These are phyloP conservation scores for Forsythia suspensa DNA, from an alignment of 257 asterid genomes.

Conservation along the genomic window DNA sequence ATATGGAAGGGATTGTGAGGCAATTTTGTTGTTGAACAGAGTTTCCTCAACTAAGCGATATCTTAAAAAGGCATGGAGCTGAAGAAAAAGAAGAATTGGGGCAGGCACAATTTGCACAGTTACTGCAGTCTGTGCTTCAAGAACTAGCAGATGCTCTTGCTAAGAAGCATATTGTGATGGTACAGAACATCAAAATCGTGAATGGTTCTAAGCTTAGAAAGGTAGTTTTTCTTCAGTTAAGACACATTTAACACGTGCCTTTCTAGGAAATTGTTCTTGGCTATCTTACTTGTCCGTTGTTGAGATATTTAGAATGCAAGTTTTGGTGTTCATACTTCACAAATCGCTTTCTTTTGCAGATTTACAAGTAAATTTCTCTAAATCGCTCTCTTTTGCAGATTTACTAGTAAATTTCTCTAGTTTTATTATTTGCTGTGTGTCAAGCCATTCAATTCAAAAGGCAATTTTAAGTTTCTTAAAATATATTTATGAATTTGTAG, in stretches of 20 bases:
- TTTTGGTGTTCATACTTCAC: neutral
- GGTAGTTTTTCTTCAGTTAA: constrained; percentile 34
- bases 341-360: neutral
- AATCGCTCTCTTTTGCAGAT: neutral
- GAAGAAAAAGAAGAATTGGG: constrained; percentile 56
- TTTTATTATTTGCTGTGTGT: no score
- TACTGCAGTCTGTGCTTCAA: constrained; percentile 57
- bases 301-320: neutral
- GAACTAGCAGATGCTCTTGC: constrained; percentile 58
- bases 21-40: constrained; percentile 33
- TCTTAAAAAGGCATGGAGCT: constrained; percentile 49
- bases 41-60: constrained; percentile 50
- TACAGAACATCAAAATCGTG: constrained; percentile 39
- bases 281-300: neutral
- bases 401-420: neutral
- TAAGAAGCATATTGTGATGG: constrained; percentile 35
- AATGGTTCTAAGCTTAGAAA: constrained; percentile 60
- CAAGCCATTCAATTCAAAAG: no score
- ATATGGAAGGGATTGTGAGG: constrained; percentile 8
- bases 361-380: neutral
- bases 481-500: no score
- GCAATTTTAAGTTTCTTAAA: no score
- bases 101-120: constrained; percentile 63
- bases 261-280: neutral
- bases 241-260: neutral